Base-by-base conservation (phyloP, 176 grass and related monocot species). In the Tillandsia fasciculata region DNA sequence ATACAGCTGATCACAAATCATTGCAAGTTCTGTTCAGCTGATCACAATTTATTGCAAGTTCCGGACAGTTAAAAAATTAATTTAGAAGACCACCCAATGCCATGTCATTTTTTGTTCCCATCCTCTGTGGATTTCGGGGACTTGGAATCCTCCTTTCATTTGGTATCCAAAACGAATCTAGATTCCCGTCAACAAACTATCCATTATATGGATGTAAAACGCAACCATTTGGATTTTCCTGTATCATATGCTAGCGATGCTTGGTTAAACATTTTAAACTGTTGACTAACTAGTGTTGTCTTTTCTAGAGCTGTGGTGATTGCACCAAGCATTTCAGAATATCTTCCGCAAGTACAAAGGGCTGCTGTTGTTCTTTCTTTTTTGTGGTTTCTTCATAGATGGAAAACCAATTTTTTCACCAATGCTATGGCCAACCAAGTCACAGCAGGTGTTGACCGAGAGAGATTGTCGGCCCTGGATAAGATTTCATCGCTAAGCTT, bases 311-410 rank as follows among this genome's bases (percentile, higher is more conserved):
- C 79, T 22, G 48, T 63, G 64, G 67, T 90, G 70, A 80, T 87
- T 69, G 81, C 84, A 66, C 89, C 94, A 75, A 92, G 79, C 76
- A 66, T 79, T 83, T 70, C 74, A 74, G 72, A 75, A 67, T 82
- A 87, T 75, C 78, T 97, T 77, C 63, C 84, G 49, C 94, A 92
- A 80, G 67, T 83, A 72, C 87, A 80, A 84, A 87, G 89, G 69
- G 94, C 82, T 81, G 89, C 89, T 72, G 79, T 84, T 29, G 82
- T 97, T 24, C 69, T 97, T 50, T 97, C 94, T 48, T 78, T 90
- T 77, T 74, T 93, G 53, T 97, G 94, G 94, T 97, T 97, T 77
- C 84, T 97, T 81, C 94, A 92, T 58, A 81, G 89, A 69, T 97
- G 94, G 84, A 97, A 97, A 90, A 83, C 74, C 33, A 90, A 86